phyloP scores from a whole-genome alignment of 1,284 basidiomycete genomes.

The Meira miltonrushii region DNA sequence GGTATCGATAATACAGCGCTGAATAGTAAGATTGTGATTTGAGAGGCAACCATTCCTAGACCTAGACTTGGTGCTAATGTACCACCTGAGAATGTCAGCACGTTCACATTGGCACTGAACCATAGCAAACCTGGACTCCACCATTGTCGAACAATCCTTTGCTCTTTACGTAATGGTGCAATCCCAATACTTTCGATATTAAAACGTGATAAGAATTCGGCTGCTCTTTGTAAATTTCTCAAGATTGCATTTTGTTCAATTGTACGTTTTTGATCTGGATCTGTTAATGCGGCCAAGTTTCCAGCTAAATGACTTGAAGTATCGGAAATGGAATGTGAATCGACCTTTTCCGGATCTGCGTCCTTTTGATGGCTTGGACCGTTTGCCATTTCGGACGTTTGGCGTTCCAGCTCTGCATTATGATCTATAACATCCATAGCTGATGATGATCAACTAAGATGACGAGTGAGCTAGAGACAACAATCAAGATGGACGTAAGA shows the following conservation, averaged over 20 bases:
- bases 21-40: slow-evolving; percentile 9
- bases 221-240: slow-evolving; percentile 17
- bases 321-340: neutral
- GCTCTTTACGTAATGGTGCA: slow-evolving; percentile 23
- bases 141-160: slow-evolving; percentile 46
- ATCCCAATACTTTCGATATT: slow-evolving; percentile 33
- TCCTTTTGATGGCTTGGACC: too few relatives aligned
- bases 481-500: too few relatives aligned
- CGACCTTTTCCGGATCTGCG: neutral
- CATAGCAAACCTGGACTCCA: slow-evolving; percentile 55
- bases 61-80: slow-evolving; percentile 59
- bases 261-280: slow-evolving; percentile 6
- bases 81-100: slow-evolving; percentile 60
- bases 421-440: too few relatives aligned
- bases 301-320: neutral
- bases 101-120: slow-evolving; percentile 46
- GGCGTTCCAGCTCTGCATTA: too few relatives aligned
- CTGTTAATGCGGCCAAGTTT: slow-evolving; percentile 4
- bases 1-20: slow-evolving; percentile 39
- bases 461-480: too few relatives aligned
- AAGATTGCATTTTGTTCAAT: slow-evolving; percentile 14
- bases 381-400: too few relatives aligned
- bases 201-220: slow-evolving; percentile 15
- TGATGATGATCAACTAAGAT: too few relatives aligned
- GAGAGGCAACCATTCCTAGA: slow-evolving; percentile 55